Percentiles rank a stretch among this genome's conserved stretches.
Evolutionary conservation across 139 green algal species (phyloP).

Genomic region (Edaphochlamys debaryana): DNA sequence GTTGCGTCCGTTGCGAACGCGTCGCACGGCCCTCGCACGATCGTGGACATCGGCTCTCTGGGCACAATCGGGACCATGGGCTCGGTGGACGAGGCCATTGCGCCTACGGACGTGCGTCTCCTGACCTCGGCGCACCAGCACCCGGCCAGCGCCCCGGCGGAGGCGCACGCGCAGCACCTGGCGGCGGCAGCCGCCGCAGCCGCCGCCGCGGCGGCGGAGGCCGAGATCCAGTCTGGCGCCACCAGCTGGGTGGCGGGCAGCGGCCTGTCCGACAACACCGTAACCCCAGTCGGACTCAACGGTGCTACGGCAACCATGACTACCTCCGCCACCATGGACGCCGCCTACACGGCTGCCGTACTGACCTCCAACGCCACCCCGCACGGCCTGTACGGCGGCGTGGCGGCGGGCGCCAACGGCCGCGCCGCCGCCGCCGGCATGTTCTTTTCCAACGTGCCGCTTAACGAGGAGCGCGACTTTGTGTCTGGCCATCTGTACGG

Average conservation of each 20-base stretch:
- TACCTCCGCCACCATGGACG: background rate
- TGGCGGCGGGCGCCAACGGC: background rate
- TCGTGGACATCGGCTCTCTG: background rate
- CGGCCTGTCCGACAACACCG: too few relatives aligned
- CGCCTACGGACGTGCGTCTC: too few relatives aligned
- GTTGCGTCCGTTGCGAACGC: background rate
- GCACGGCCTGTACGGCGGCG: background rate
- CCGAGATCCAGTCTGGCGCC: background rate
- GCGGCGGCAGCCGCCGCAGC: too few relatives aligned
- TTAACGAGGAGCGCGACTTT: conserved; percentile 37
- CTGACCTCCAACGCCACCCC: background rate
- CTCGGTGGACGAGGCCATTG: background rate
- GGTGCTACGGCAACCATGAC: background rate
- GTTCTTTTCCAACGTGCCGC: conserved; percentile 3
- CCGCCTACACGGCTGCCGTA: too few relatives aligned
- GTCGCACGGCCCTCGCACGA: too few relatives aligned
- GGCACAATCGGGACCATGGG: conserved; percentile 12
- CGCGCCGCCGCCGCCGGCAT: background rate
- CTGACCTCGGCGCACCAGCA: too few relatives aligned
- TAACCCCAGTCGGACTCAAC: too few relatives aligned
- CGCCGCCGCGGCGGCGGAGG: too few relatives aligned
- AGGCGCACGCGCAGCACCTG: background rate
- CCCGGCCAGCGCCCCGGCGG: too few relatives aligned
- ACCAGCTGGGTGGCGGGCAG: background rate
- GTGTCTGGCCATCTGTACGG: conserved; percentile 21